Conservation (phyloP, 164 flowering plant species). For the Kingdonia uniflora region DNA sequence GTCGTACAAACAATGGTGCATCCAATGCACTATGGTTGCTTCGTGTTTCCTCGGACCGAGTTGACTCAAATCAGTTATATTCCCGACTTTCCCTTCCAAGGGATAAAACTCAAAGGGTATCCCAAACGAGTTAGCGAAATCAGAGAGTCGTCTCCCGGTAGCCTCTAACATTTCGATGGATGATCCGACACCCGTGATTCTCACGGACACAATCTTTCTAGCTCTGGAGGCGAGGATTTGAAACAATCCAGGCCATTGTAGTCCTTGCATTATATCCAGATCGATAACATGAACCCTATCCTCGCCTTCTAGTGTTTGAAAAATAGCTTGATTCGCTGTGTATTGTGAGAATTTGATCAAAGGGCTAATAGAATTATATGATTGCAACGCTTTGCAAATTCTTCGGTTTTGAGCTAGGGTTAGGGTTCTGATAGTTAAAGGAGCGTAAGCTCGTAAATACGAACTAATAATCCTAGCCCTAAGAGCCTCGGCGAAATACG, state of each 20-base stretch:
- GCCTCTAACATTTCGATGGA: slow-evolving; percentile 49
- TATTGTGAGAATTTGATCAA: slow-evolving; percentile 81
- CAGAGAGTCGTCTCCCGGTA: slow-evolving; percentile 69
- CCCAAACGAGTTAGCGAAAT: slow-evolving; percentile 67
- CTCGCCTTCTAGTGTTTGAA: slow-evolving; percentile 51
- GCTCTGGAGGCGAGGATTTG: slow-evolving; percentile 76
- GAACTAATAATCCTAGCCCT: slow-evolving; percentile 54
- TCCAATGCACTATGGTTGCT: slow-evolving; percentile 70
- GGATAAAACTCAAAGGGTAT: slow-evolving; percentile 74
- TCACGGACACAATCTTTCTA: slow-evolving; percentile 38
- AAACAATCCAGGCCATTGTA: slow-evolving; percentile 94
- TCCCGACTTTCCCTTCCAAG: slow-evolving; percentile 58
- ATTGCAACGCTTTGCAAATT: slow-evolving; percentile 54
- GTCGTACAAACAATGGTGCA: slow-evolving; percentile 84
- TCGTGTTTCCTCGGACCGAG: slow-evolving; percentile 38
- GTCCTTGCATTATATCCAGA: slow-evolving; percentile 92
- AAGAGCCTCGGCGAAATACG: slow-evolving; percentile 76
- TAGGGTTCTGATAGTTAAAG: slow-evolving; percentile 23
- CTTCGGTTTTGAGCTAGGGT: slow-evolving; percentile 28
- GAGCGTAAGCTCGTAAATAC: slow-evolving; percentile 43
- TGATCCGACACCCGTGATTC: slow-evolving; percentile 76
- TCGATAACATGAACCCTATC: slow-evolving; percentile 78
- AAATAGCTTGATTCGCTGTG: slow-evolving; percentile 86
- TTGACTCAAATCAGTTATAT: slow-evolving; percentile 31
- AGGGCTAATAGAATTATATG: slow-evolving; percentile 69